Evolutionary conservation across 2,329 filamentous ascomycete species (phyloP), one percentile per base, ranked within the genome.

Genomic region (Colletotrichum simmondsii): DNA sequence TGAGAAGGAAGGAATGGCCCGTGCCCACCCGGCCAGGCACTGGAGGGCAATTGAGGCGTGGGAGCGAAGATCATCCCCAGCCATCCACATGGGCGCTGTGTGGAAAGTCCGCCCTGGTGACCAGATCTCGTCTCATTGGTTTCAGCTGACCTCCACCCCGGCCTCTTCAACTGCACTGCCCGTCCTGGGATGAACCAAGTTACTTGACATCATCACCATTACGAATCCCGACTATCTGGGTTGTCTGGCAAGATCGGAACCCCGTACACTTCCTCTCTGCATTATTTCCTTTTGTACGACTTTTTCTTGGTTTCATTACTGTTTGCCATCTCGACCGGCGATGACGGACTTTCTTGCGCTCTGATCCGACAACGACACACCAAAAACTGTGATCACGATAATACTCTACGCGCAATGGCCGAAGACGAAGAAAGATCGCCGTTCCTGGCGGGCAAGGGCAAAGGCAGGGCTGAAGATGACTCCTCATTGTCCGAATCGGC

Each of bases 401-500:
- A 37, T 24, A 49, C 7, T 53, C 28, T 24, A 71, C 32, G 10
- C 52, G 59, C 61, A 72, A 88, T 89, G 87, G 77, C 87, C 30
- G 70, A 72, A 24, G 80, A 83, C 65, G 78, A 83, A 66, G 87
- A 88, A 78, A 81, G 80, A 73, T 82, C 85, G 26, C 86, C 85
- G 49, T 80, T 89, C 71, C 81, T 88, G 57, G 79, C 83, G 16
- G 77, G 80, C 37, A 79, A 81, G 46, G 76, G 73, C 57, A 80
- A 78, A 42, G 76, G 77, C 57, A 80, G 78, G 61, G 59, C 59
- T 32, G 71, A 76, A 58, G 73, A 77, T 59, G 66, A 77, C 70
- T 66, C 77, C 74, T 24, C 75, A 37, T 64, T 79, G 75, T 72
- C 66, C 53, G 89, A 91, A 76, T 83, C 85, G n/a, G 87, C 88